Conservation (phyloP, 345 rosid genomes). For the Linum trigynum region DNA sequence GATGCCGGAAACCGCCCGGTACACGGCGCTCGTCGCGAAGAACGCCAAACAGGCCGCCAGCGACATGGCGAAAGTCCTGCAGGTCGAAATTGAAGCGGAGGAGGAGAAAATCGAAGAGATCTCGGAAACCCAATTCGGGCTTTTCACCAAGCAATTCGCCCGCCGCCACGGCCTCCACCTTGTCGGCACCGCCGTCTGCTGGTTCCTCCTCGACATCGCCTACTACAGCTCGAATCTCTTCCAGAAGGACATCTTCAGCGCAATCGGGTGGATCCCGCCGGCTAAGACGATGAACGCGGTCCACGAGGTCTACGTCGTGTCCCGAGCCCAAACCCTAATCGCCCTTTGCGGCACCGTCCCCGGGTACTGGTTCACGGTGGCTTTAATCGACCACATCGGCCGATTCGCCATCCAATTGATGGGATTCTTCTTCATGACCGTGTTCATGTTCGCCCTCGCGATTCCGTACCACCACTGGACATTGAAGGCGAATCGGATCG, state of each 20-base stretch:
- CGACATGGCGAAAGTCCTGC: neutral
- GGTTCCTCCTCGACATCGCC: conserved; percentile 5
- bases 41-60: conserved; percentile 19
- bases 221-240: conserved; percentile 3
- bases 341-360: conserved; percentile 2
- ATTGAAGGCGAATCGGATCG: neutral
- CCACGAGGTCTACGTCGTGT: neutral
- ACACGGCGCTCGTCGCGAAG: conserved; percentile 22
- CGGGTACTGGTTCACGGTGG: conserved; percentile 6
- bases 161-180: neutral
- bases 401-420: neutral
- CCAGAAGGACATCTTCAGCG: conserved; percentile 3
- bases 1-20: conserved; percentile 27
- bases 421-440: conserved; percentile 7
- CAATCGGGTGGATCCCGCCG: neutral
- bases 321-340: neutral
- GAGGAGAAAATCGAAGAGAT: neutral
- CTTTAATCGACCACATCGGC: conserved; percentile 5
- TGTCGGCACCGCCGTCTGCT: neutral
- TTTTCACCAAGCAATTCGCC: neutral
- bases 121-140: neutral
- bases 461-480: conserved; percentile 7
- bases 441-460: conserved; percentile 2
- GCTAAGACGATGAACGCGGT: conserved; percentile 3
- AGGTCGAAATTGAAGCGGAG: neutral